Evolutionary conservation across 108 stramenopile species (phyloP).

Genomic region (Pelagomonas calceolata): DNA sequence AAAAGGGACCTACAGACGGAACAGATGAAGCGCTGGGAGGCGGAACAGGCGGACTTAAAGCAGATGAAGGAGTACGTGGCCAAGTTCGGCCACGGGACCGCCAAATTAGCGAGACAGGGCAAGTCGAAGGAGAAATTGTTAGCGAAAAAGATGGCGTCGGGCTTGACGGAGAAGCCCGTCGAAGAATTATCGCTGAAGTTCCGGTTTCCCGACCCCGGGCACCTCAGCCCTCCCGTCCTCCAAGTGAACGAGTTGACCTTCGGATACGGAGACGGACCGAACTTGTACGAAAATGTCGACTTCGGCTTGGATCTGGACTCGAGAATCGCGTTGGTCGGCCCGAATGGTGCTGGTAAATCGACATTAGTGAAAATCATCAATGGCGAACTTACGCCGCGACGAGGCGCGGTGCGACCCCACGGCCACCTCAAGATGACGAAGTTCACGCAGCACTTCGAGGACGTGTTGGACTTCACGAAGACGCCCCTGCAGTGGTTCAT

Average conservation of each 20-base stretch:
- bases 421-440: slow-evolving; percentile 84
- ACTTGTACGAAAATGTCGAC: slow-evolving; percentile 78
- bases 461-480: slow-evolving; percentile 82
- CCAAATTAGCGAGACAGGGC: slow-evolving; percentile 95
- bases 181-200: slow-evolving; percentile 86
- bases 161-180: slow-evolving; percentile 88
- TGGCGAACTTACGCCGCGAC: slow-evolving; percentile 73
- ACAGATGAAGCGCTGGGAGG: slow-evolving; percentile 89
- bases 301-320: slow-evolving; percentile 96
- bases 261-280: slow-evolving; percentile 86
- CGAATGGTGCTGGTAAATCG: slow-evolving; percentile 82
- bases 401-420: slow-evolving; percentile 89
- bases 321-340: slow-evolving; percentile 85
- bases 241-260: slow-evolving; percentile 91
- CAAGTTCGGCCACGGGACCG: slow-evolving; percentile 89
- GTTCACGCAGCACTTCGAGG: slow-evolving; percentile 98
- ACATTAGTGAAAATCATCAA: slow-evolving; percentile 87
- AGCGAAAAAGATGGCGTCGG: slow-evolving; percentile 87
- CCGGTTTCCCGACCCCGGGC: slow-evolving; percentile 83
- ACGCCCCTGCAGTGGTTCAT: slow-evolving; percentile 94
- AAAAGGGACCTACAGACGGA: slow-evolving; percentile 78
- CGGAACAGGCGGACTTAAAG: slow-evolving; percentile 95
- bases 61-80: slow-evolving; percentile 96
- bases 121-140: slow-evolving; percentile 72
- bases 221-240: slow-evolving; percentile 92